A percentile compares a stretch with the other conserved stretches of the same genome.
Evolutionary conservation across 306 rosid species (phyloP).

Genomic region (Quillaja saponaria): DNA sequence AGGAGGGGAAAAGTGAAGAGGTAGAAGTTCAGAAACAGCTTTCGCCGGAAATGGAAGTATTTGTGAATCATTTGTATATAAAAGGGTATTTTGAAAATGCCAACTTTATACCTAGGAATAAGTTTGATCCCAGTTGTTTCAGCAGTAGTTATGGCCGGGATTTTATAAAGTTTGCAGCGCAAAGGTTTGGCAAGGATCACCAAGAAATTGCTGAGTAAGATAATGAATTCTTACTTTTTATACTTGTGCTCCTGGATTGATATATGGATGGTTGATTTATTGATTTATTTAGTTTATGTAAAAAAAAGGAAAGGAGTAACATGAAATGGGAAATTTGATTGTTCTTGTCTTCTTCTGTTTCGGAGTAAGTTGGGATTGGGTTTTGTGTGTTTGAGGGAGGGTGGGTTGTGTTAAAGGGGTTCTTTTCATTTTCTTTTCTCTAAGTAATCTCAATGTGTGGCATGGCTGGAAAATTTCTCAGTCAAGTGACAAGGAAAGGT

Average conservation of each 20-base stretch:
- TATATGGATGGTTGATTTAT: too few species aligned
- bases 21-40: conserved; percentile 39
- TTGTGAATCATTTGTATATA: conserved; percentile 45
- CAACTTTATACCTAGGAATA: conserved; percentile 40
- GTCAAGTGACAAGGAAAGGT: too few species aligned
- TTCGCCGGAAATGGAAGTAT: conserved; percentile 55
- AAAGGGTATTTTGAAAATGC: conserved; percentile 66
- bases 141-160: conserved; percentile 36
- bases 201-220: conserved; percentile 77
- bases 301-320: too few species aligned
- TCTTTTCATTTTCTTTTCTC: too few species aligned
- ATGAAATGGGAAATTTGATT: neutral
- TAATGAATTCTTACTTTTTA: neutral
- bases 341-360: neutral
- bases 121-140: conserved; percentile 54
- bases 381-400: too few species aligned
- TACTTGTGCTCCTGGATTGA: neutral
- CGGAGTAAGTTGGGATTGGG: neutral
- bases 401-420: too few species aligned
- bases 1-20: conserved; percentile 23
- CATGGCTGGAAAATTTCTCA: too few species aligned
- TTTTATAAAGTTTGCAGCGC: conserved; percentile 47
- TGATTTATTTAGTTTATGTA: neutral
- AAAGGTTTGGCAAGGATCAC: conserved; percentile 54
- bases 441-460: too few species aligned